Evolutionary conservation across 805 yeast species (phyloP).

Genomic region (Clavispora fructus): DNA sequence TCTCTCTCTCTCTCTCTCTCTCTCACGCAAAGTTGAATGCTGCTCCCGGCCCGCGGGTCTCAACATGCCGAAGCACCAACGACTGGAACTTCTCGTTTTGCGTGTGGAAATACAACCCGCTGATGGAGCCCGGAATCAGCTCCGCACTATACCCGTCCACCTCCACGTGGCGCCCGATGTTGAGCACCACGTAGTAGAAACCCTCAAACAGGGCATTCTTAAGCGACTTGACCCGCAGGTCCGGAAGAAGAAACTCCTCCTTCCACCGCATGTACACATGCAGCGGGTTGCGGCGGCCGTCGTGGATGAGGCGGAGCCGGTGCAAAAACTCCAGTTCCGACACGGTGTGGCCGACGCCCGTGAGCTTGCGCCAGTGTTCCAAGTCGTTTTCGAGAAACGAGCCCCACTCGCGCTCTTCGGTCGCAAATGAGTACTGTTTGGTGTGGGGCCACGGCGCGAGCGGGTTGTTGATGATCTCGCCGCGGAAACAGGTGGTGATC

Average conservation of each 20-base stretch:
- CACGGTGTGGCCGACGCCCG: constrained; percentile 42
- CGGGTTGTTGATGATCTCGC: constrained; percentile 60
- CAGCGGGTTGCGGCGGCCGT: constrained; percentile 25
- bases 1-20: constrained; percentile 1
- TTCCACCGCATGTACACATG: constrained; percentile 90
- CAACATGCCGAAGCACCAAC: constrained; percentile 55
- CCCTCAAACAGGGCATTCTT: constrained; percentile 87
- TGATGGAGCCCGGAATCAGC: constrained; percentile 56
- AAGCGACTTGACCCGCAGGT: constrained; percentile 56
- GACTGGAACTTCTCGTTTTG: constrained; percentile 78
- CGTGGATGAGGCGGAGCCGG: constrained; percentile 25
- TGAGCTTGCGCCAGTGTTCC: constrained; percentile 49
- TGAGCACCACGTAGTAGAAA: constrained; percentile 81
- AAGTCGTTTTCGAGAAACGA: constrained; percentile 34
- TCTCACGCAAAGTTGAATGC: constrained; percentile 21
- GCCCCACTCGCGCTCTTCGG: constrained; percentile 58
- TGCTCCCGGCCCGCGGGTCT: constrained; percentile 38
- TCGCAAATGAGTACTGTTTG: constrained; percentile 46
- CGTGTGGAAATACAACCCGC: constrained; percentile 79
- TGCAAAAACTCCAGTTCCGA: constrained; percentile 29
- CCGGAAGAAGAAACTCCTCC: constrained; percentile 81
- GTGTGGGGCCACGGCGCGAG: constrained; percentile 9
- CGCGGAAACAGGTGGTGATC: constrained; percentile 67
- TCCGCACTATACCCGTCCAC: constrained; percentile 2
- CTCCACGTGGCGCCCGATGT: constrained; percentile 40